These are phyloP conservation scores for Cyclostephanos invisitatus DNA, from an alignment of 108 stramenopile species.

Conservation along the genomic window DNA sequence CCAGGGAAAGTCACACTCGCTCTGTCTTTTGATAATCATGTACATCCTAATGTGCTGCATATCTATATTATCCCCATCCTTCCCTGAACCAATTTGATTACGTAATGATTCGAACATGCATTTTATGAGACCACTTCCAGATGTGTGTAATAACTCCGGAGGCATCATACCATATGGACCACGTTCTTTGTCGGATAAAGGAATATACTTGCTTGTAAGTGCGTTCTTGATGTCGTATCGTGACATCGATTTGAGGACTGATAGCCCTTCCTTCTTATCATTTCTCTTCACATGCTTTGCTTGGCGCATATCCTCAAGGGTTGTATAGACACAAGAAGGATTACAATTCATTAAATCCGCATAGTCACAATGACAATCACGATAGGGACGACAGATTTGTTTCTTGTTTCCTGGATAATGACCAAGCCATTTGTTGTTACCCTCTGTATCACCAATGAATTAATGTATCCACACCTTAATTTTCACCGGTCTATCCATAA, in stretches of 20 bases:
- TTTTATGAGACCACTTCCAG: not conserved
- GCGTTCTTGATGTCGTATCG: not conserved
- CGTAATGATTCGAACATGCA: not conserved
- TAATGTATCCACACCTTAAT: constrained; percentile 5
- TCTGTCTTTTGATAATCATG: not conserved
- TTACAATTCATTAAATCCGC: not conserved
- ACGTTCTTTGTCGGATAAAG: not conserved
- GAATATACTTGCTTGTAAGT: not conserved
- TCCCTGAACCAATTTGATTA: not conserved
- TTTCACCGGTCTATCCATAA: not conserved
- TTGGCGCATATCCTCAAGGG: not conserved
- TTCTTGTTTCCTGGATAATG: not conserved
- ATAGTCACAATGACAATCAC: constrained; percentile 3
- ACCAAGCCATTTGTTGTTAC: not conserved
- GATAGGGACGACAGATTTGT: not conserved
- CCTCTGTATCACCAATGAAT: constrained; percentile 3
- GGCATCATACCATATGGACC: not conserved
- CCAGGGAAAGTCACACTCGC: not conserved
- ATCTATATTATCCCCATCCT: not conserved
- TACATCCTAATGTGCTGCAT: not conserved
- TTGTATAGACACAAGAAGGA: not conserved
- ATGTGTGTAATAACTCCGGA: constrained; percentile 6
- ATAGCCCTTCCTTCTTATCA: not conserved
- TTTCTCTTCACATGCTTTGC: not conserved
- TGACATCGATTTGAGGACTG: not conserved